Evolutionary conservation across 441 rosid species (phyloP), one percentile per base, ranked within the genome.

Genomic region (Kokia cookei): DNA sequence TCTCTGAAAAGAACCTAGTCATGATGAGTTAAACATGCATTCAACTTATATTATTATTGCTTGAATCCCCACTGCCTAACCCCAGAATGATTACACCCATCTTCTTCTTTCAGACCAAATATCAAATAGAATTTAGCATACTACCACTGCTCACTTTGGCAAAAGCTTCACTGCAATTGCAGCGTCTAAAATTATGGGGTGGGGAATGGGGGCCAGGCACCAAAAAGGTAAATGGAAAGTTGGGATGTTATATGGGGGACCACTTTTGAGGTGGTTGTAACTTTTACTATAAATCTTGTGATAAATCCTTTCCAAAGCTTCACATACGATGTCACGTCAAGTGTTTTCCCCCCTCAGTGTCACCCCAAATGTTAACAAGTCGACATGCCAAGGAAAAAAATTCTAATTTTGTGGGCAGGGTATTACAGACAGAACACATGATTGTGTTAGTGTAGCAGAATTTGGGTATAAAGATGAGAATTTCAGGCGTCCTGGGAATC

Each of bases 401-500:
- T 24, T 53, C 40, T 42, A 42, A 69, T 54, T 62, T 42, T 73
- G 27, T 29, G 10, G 50, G 72, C 48, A 60, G 43, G 47, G 65
- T 74, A 32, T 71, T 78, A 84, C 74, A 77, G 12, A 84, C 74
- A 77, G 12, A 79, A 59, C 63, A 65, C 19, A 47, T 12, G 50
- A 47, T 47, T 45, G 50, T 3, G 4, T 45, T 32, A 6, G 37
- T 32, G 37, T 32, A 45, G 13, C 50, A 4, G n/a, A 1, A 64
- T 37, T 32, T 14, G 11, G n/a, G 24, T 43, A 65, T 27, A 43
- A 13, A 47, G 69, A 53, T 19, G 1, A 73, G n/a, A 50, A 67
- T 55, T 76, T 86, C 82, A 84, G 14, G 76, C 75, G 66, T 89
- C 93, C 78, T 85, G 91, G 29, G 80, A 65, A 55, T 91, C 97